Evolutionary conservation across 2,329 filamentous ascomycete species (phyloP), one percentile per base, ranked within the genome.

Genomic region (Lachnellula suecica): DNA sequence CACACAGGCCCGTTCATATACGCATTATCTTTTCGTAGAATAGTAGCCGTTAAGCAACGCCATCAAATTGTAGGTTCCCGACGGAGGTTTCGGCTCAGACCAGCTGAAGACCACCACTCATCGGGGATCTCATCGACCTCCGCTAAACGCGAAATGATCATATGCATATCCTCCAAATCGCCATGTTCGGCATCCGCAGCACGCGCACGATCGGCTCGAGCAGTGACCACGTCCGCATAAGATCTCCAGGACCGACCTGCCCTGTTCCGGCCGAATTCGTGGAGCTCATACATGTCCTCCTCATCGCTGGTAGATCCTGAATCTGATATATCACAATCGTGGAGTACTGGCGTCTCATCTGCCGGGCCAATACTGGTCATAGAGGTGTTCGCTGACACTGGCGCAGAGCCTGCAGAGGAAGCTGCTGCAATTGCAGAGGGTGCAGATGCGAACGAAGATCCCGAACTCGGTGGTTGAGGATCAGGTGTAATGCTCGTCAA

Each of bases 401-500:
- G 52, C 4, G 58, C 59, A 9, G 63, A 64, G 43, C 47, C 58
- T 35, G 59, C 59, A 10, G 35, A 35, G 50, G 61, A 59, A 20
- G 59, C 54, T n/a, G 64, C 53, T 24, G 60, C 58, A 43, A 57
- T 59, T 37, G 59, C 56, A 27, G 63, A 65, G 40, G 61, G 61
- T n/a, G 63, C 53, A 22, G 65, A 67, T 34, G 62, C 61, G 67
- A 96, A 96, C 0, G 91, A 96, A 1, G 91, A 92, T 25, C 88
- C 84, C 2, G 84, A 82, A 61, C 88, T 95, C 0, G 91, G 90
- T 2, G 89, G 80, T 56, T 89, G 87, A 15, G 87, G 84, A 67
- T 96, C 91, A 0, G 90, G 89, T 0, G 88, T 86, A 55, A 97
- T 80, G 0, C 89, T 95, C 6, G 81, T 86, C 52, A 91, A 75